Percentiles rank a stretch among this genome's conserved stretches.
Conservation (phyloP, 2,329 filamentous ascomycete genomes). For the Beauveria sp. region DNA sequence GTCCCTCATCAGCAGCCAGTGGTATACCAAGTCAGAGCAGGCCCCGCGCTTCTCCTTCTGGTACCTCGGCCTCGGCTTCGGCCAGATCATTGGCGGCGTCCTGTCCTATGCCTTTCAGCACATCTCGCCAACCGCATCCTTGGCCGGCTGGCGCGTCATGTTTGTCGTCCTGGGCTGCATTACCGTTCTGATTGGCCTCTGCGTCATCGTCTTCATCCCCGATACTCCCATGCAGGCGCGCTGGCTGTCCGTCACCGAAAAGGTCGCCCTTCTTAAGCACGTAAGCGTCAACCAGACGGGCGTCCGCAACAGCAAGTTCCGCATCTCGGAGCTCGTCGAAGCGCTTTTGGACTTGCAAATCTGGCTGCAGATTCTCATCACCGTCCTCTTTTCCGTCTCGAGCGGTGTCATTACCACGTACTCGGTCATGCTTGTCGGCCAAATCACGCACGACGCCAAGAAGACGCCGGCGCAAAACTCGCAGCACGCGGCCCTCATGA, state of each 20-base stretch:
- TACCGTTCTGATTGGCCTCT: slow-evolving; percentile 31
- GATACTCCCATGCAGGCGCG: slow-evolving; percentile 38
- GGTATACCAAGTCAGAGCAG: slow-evolving; percentile 13
- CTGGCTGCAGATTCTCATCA: slow-evolving; percentile 9
- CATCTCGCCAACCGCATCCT: slow-evolving; percentile 19
- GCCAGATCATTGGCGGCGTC: slow-evolving; percentile 28
- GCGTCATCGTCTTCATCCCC: slow-evolving; percentile 33
- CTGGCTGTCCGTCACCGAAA: slow-evolving; percentile 27
- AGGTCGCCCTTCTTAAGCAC: slow-evolving; percentile 14
- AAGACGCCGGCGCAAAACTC: slow-evolving; percentile 4
- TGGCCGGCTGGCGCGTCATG: slow-evolving; percentile 37
- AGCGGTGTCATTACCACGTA: slow-evolving; percentile 19
- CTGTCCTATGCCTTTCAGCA: slow-evolving; percentile 23
- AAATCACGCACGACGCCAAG: slow-evolving; percentile 5
- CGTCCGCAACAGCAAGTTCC: slow-evolving; percentile 5
- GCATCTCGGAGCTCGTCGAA: slow-evolving; percentile 17
- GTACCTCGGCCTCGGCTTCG: slow-evolving; percentile 12
- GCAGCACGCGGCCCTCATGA: slow-evolving; percentile 10
- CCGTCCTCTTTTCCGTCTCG: slow-evolving; percentile 19
- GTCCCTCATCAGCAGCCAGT: slow-evolving; percentile 12
- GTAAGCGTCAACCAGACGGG: slow-evolving; percentile 13
- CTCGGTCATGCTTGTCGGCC: slow-evolving; percentile 9
- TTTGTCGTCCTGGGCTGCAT: slow-evolving; percentile 37
- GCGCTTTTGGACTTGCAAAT: slow-evolving; percentile 17
- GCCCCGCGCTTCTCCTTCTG: slow-evolving; percentile 13